Percentiles rank a stretch among this genome's conserved stretches.
Evolutionary conservation across 345 rosid genomes (phyloP).

Genomic region (Capsella bursapastoris): DNA sequence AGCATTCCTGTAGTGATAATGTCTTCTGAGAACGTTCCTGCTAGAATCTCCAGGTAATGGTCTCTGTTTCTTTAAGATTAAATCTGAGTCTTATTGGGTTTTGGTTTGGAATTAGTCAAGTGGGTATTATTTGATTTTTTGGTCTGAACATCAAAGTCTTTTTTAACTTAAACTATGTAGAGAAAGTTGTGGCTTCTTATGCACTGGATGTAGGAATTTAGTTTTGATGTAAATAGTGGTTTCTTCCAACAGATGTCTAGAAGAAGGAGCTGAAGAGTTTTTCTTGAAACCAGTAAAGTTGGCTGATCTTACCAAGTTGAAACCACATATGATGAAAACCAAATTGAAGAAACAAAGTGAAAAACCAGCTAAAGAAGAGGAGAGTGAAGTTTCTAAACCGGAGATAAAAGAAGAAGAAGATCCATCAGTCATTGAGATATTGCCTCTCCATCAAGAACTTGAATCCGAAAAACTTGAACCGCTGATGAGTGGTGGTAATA

Average conservation of each 20-base stretch:
- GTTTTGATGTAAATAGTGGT: background rate
- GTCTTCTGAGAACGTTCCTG: slow-evolving; percentile 91
- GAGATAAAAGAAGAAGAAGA: slow-evolving; percentile 23
- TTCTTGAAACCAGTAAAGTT: slow-evolving; percentile 82
- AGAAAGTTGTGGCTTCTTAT: background rate
- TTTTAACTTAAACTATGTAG: background rate
- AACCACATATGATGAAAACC: slow-evolving; percentile 57
- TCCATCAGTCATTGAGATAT: slow-evolving; percentile 20
- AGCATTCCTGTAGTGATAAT: slow-evolving; percentile 89
- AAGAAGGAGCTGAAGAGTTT: slow-evolving; percentile 96
- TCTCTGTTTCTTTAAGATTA: background rate
- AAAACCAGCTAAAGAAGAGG: slow-evolving; percentile 15
- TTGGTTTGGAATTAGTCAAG: slow-evolving; percentile 1
- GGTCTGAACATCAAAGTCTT: background rate
- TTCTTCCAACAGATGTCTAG: slow-evolving; percentile 60
- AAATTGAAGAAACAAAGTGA: slow-evolving; percentile 40
- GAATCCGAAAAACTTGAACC: slow-evolving; percentile 19
- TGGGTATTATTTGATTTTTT: slow-evolving; percentile 13
- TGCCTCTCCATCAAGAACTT: slow-evolving; percentile 32
- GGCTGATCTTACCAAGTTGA: slow-evolving; percentile 79
- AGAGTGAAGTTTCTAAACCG: slow-evolving; percentile 16
- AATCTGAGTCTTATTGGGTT: background rate
- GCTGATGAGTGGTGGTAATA: slow-evolving; percentile 34
- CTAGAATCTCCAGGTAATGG: slow-evolving; percentile 68
- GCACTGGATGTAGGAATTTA: background rate